A percentile compares a stretch with the other conserved stretches of the same genome.
Conservation (phyloP, 768 basidiomycete species). For the Trametopsis cervina region DNA sequence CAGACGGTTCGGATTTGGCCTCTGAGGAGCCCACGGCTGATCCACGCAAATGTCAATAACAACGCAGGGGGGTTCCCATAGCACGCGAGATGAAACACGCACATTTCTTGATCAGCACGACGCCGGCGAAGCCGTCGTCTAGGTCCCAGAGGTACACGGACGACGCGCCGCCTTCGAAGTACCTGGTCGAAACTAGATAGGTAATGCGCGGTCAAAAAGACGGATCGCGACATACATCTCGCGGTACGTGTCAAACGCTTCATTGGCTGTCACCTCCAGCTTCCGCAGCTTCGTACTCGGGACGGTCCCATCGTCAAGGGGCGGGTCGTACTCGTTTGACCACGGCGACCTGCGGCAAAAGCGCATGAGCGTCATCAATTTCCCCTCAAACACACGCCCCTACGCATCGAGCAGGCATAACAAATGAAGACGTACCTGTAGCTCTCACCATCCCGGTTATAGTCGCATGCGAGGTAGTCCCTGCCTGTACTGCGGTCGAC, state of each 20-base stretch:
- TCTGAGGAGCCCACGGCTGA: slow-evolving; percentile 52
- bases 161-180: slow-evolving; percentile 97
- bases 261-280: slow-evolving; percentile 89
- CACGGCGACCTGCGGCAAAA: slow-evolving; percentile 74
- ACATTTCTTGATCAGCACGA: slow-evolving; percentile 95
- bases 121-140: slow-evolving; percentile 95
- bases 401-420: neutral
- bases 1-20: slow-evolving; percentile 55
- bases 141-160: slow-evolving; percentile 98
- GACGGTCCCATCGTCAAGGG: slow-evolving; percentile 80
- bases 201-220: neutral
- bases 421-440: slow-evolving; percentile 49
- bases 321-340: slow-evolving; percentile 95
- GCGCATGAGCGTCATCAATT: slow-evolving; percentile 6
- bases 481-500: slow-evolving; percentile 74
- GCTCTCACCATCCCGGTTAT: slow-evolving; percentile 88
- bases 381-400: neutral
- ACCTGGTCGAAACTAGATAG: slow-evolving; percentile 38
- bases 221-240: slow-evolving; percentile 58
- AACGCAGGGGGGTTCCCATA: neutral
- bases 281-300: slow-evolving; percentile 83
- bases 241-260: slow-evolving; percentile 95
- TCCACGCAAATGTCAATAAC: no score
- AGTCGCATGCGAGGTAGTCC: slow-evolving; percentile 92
- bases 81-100: slow-evolving; percentile 14